A percentile compares a stretch with the other conserved stretches of the same genome.
Evolutionary conservation across 805 yeast genomes (phyloP).

Genomic region (Clavispora santaluciae): DNA sequence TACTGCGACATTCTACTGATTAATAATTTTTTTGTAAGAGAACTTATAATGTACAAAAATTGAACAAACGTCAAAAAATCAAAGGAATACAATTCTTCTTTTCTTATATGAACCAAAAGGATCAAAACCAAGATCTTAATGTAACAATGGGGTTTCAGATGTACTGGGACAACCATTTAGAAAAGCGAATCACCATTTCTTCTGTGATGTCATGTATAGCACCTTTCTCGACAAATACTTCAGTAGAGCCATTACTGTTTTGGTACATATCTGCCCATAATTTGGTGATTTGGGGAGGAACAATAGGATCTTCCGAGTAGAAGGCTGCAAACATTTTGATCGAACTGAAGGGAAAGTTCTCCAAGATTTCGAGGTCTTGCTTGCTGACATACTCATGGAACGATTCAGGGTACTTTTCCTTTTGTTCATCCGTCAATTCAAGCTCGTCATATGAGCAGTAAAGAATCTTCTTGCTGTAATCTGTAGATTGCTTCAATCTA

Average conservation of each 20-base stretch:
- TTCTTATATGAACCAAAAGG: too few relatives aligned
- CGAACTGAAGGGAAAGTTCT: slow-evolving; percentile 26
- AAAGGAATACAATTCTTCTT: too few relatives aligned
- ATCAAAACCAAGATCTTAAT: background rate
- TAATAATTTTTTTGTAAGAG: too few relatives aligned
- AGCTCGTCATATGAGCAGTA: slow-evolving; percentile 32
- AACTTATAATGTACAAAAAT: too few relatives aligned
- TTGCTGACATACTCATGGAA: slow-evolving; percentile 27
- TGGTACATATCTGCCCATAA: slow-evolving; percentile 29
- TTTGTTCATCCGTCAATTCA: slow-evolving; percentile 23
- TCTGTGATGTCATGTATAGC: slow-evolving; percentile 31
- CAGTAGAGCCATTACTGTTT: slow-evolving; percentile 21
- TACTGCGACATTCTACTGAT: too few relatives aligned
- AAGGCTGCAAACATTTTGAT: slow-evolving; percentile 34
- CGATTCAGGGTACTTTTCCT: slow-evolving; percentile 26
- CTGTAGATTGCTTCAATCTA: slow-evolving; percentile 26
- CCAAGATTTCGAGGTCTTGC: slow-evolving; percentile 29
- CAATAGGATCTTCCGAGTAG: slow-evolving; percentile 33
- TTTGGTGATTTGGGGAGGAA: slow-evolving; percentile 29
- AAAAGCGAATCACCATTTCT: slow-evolving; percentile 30
- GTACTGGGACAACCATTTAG: slow-evolving; percentile 25
- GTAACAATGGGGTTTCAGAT: background rate
- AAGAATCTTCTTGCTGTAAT: slow-evolving; percentile 27
- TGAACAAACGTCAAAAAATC: too few relatives aligned
- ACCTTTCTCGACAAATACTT: slow-evolving; percentile 25